Evolutionary conservation across 1,284 basidiomycete genomes (phyloP), one percentile per base, ranked within the genome.

Genomic region (Laetiporus sulphureus): DNA sequence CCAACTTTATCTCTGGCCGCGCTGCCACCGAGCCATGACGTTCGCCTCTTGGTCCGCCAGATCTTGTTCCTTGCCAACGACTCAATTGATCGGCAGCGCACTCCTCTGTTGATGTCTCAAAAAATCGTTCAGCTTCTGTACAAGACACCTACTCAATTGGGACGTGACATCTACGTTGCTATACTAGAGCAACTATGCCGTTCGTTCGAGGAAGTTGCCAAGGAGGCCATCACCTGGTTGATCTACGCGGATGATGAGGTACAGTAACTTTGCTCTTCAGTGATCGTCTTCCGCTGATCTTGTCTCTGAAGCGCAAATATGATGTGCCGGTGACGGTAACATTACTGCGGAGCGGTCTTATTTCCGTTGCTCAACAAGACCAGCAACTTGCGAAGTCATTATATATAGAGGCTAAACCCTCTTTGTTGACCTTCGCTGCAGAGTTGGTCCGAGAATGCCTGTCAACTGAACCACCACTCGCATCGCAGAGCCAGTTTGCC

Each of bases 171-270:
- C 19, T 98, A 93, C 62, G 91, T 92, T 24, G 78, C 83, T 27
- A 68, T 99, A 36, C 71, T 99, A 18, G 89, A 95, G 51, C 83
- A 90, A 48, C 72, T 99, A 18, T 99, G 96, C 64, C 81, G 84
- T 49, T 70, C 83, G 21, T 95, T 91, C 49, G 81, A 89, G 54
- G 92, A 96, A 56, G 94, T 97, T 33, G 91, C 89, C 16, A 92
- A 92, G 65, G 96, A 99, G 66, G 96, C 95, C 7, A 89, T 94
- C 44, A 91, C 88, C 11, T 99, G 96, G 96, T 71, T 99, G 39
- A 70, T 98, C 37, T 97, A 94, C 59, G 91, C 95, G 12, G 94
- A 99, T 61, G 96, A 99, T 63, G 90, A 95, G 68, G 90, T 91
- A 48, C 47, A 77, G 67, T 1, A 13, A 38, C 36, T 5, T 20